These are phyloP conservation scores for Aphanomyces stellatus DNA, from an alignment of 352 stramenopile species.

Conservation along the genomic window DNA sequence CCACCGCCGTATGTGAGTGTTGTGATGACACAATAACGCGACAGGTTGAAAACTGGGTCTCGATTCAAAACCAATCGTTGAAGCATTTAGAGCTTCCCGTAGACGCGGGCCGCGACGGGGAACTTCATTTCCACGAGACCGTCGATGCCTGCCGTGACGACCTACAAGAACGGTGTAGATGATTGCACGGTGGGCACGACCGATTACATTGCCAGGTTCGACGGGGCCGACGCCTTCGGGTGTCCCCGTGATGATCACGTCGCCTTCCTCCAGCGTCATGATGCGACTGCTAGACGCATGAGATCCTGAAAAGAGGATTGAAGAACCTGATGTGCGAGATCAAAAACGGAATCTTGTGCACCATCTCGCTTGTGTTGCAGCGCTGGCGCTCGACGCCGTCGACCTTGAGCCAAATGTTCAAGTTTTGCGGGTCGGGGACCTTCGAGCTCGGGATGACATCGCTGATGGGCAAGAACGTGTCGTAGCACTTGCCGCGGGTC, in stretches of 20 bases:
- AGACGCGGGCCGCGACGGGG: slow-evolving; percentile 48
- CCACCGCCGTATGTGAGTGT: too few species aligned
- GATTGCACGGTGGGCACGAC: not conserved
- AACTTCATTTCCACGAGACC: slow-evolving; percentile 60
- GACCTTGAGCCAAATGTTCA: slow-evolving; percentile 77
- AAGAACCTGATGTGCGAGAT: slow-evolving; percentile 51
- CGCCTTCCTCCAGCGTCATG: slow-evolving; percentile 77
- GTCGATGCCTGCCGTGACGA: slow-evolving; percentile 65
- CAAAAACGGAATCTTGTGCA: slow-evolving; percentile 67
- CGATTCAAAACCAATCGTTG: too few species aligned
- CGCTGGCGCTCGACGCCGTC: slow-evolving; percentile 63
- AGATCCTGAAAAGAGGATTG: not conserved
- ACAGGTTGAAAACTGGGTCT: not conserved
- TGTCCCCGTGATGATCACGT: slow-evolving; percentile 80
- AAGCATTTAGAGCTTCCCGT: slow-evolving; percentile 30
- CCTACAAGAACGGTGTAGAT: slow-evolving; percentile 22
- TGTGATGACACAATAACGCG: too few species aligned
- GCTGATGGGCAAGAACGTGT: slow-evolving; percentile 77
- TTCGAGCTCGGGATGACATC: slow-evolving; percentile 65
- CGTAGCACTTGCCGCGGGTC: slow-evolving; percentile 62
- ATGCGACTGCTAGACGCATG: slow-evolving; percentile 34
- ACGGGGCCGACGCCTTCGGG: slow-evolving; percentile 68
- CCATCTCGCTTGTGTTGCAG: slow-evolving; percentile 68
- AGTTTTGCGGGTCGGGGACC: slow-evolving; percentile 49
- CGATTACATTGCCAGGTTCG: slow-evolving; percentile 44